Evolutionary conservation across 129 eudicot species (phyloP).

Genomic region (Gnaphalium uliginosum): DNA sequence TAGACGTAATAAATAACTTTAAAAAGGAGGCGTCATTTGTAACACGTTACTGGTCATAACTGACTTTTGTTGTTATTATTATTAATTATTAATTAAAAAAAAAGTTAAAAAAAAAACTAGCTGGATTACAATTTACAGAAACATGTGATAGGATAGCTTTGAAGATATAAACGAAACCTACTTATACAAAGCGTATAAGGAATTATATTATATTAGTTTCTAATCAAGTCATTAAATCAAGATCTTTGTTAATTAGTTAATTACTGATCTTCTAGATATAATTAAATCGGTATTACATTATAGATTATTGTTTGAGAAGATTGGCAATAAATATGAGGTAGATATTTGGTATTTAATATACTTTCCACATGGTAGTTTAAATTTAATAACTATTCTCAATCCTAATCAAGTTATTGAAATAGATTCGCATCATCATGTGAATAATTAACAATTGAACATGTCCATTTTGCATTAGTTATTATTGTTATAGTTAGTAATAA

Average conservation of each 20-base stretch:
- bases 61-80: too few relatives aligned
- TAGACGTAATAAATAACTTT: too few relatives aligned
- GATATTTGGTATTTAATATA: not conserved
- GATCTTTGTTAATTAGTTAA: not conserved
- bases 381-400: not conserved
- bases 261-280: too few relatives aligned
- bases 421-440: not conserved
- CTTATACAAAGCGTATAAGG: not conserved
- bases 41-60: too few relatives aligned
- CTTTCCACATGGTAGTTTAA: not conserved
- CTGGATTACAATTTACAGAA: too few relatives aligned
- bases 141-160: not conserved
- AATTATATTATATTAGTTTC: not conserved
- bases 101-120: too few relatives aligned
- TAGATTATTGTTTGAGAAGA: not conserved
- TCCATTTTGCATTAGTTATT: not conserved
- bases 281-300: too few relatives aligned
- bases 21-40: too few relatives aligned
- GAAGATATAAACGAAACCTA: not conserved
- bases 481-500: not conserved
- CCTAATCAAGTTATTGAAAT: too few relatives aligned
- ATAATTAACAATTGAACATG: conserved; percentile 5
- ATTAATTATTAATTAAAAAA: too few relatives aligned
- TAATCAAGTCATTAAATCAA: too few relatives aligned
- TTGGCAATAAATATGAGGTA: not conserved